A percentile compares a stretch with the other conserved stretches of the same genome.
Evolutionary conservation across 768 basidiomycete species (phyloP).

Genomic region (Tricholoma flavovirens): DNA sequence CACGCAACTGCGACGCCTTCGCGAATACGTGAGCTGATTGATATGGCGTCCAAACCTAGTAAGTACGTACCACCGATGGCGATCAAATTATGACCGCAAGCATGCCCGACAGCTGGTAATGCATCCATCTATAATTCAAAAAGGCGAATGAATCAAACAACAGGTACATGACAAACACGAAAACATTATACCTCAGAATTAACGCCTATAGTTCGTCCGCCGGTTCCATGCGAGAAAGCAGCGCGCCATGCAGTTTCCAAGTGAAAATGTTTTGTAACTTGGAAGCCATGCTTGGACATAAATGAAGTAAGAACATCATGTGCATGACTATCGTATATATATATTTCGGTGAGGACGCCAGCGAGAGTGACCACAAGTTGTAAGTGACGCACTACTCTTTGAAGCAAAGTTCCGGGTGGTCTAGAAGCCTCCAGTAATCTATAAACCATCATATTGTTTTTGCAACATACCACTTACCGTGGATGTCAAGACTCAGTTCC

Average conservation of each 20-base stretch:
- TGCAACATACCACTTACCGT: constrained; percentile 36
- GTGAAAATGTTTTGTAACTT: constrained; percentile 55
- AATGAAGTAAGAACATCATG: constrained; percentile 67
- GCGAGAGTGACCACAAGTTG: not conserved
- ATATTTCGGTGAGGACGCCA: not conserved
- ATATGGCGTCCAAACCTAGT: not conserved
- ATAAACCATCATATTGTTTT: not conserved
- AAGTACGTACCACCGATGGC: constrained; percentile 47
- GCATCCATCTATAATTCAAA: constrained; percentile 56
- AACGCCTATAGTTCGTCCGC: constrained; percentile 67
- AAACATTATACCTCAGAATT: constrained; percentile 63
- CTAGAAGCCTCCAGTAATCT: constrained; percentile 28
- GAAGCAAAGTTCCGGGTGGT: constrained; percentile 62
- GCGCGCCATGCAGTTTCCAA: constrained; percentile 76
- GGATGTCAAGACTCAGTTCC: constrained; percentile 64
- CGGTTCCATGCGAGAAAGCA: constrained; percentile 54
- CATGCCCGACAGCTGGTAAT: constrained; percentile 55
- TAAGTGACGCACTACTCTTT: constrained; percentile 50
- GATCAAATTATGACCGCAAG: constrained; percentile 81
- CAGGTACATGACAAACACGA: too few species aligned
- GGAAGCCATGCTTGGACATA: constrained; percentile 60
- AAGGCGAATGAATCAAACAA: too few species aligned
- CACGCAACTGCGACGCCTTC: constrained; percentile 66
- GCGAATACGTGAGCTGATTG: not conserved
- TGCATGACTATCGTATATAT: constrained; percentile 55